Base-by-base conservation (phyloP, 495 filamentous ascomycete genomes). In the Beverwykella pulmonaria region DNA sequence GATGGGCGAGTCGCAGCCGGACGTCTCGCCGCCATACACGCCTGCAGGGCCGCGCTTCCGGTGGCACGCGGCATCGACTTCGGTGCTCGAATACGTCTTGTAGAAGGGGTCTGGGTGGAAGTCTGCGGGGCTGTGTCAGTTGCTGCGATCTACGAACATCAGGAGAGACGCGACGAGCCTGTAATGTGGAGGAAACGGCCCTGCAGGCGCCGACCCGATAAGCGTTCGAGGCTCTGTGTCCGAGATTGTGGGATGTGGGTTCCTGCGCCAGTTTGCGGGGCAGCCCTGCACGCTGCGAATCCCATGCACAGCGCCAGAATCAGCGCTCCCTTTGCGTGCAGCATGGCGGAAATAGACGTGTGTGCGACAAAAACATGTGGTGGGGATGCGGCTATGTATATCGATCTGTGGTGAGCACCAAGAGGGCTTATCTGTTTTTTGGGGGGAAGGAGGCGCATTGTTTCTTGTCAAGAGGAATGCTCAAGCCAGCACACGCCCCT, bases 101-200 rank as follows among this genome's bases (percentile, higher is more conserved):
- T 97, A 98, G 78, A 89, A 88, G 17, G 82, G 82, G 75, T 98
- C 94, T 58, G 92, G 91, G 73, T 98, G 94, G 63, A 97, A 77
- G 77, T 98, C 94, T 97, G 67, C 49, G 55, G 4, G 30, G 1
- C 39, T 15, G 10, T 27, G 39, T 46, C 20, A 58, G 29, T 52
- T 9, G 47, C n/a, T 58, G 22, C 25, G 29, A 36, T n/a, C 52
- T 27, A n/a, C 55, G 23, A 10, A 15, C 14, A 27, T 22, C 25
- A 59, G 59, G 49, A 14, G 2, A 14, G 17, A n/a, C 39, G 39
- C 17, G 39, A 65, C 80, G 47, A 81, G 96, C 94, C 93, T 75
- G 94, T 96, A 55, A 98, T 91, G 77, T 98, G 94, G 67, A 98
- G 80, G 78, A 98, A 98, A 71, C 87, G 84, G 69, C 94, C 94